phyloP scores from a whole-genome alignment of 2,329 filamentous ascomycete species.

The Chalaropsis ovoidea region DNA sequence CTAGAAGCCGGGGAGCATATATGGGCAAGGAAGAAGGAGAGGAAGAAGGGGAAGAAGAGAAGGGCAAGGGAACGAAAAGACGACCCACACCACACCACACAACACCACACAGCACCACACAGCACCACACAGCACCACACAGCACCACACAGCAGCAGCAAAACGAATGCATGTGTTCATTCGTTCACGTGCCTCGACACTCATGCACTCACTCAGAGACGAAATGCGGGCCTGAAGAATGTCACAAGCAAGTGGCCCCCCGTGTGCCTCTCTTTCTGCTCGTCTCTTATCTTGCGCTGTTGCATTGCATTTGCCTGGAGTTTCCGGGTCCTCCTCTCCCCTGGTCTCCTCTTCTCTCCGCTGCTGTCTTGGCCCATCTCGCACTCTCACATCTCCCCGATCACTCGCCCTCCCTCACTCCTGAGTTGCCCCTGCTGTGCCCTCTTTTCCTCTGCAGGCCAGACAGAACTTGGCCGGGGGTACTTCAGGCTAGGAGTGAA shows the following conservation, averaged over 20 bases:
- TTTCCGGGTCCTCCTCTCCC: not conserved
- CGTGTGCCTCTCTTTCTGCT: not conserved
- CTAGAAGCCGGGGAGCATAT: not conserved
- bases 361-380: not conserved
- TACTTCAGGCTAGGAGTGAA: not conserved
- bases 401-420: not conserved
- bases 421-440: slow-evolving; percentile 6
- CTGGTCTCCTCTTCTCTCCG: not conserved
- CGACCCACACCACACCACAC: not conserved
- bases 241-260: not conserved
- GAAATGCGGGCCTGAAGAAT: slow-evolving; percentile 1
- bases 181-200: not conserved
- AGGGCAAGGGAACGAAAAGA: not conserved
- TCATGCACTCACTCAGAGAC: not conserved
- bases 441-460: not conserved
- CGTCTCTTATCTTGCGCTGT: not conserved
- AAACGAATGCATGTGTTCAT: not conserved
- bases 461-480: not conserved
- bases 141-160: not conserved
- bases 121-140: too few species aligned
- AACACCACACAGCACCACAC: not conserved
- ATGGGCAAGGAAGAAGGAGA: not conserved
- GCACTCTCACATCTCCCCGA: not conserved
- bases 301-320: not conserved
- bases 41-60: not conserved